Percentiles rank a stretch among this genome's conserved stretches.
Evolutionary conservation across 2,329 filamentous ascomycete species (phyloP).

Genomic region (Fusarium scirpi): DNA sequence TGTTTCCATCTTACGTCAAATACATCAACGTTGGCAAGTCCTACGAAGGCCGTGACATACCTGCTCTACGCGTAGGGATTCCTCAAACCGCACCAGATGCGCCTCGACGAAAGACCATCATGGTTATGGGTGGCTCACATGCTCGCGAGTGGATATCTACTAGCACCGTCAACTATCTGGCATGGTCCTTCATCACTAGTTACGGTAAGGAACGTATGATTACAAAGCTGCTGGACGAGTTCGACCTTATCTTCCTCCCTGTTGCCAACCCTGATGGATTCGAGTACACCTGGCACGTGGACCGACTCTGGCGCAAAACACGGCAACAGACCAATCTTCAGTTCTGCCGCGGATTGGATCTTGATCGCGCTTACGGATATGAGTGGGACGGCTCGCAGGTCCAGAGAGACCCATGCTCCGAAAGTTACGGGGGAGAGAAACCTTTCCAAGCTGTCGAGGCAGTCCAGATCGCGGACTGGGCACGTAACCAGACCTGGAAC

Average conservation of each 20-base stretch:
- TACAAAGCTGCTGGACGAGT: constrained; percentile 82
- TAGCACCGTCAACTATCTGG: constrained; percentile 89
- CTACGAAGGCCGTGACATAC: constrained; percentile 88
- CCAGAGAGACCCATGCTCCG: constrained; percentile 85
- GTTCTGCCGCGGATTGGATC: constrained; percentile 88
- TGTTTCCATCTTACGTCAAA: constrained; percentile 85
- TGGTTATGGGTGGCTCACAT: constrained; percentile 88
- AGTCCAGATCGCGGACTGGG: constrained; percentile 81
- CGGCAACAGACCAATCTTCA: constrained; percentile 83
- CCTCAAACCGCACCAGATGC: constrained; percentile 57
- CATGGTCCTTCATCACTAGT: constrained; percentile 86
- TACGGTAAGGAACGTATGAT: constrained; percentile 80
- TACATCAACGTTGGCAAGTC: constrained; percentile 84
- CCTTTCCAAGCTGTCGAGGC: constrained; percentile 89
- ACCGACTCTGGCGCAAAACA: constrained; percentile 96
- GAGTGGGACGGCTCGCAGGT: constrained; percentile 80
- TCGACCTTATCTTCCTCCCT: constrained; percentile 90
- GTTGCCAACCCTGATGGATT: constrained; percentile 95
- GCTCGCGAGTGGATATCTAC: constrained; percentile 97
- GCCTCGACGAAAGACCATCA: constrained; percentile 76
- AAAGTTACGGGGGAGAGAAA: constrained; percentile 85
- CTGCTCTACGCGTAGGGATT: constrained; percentile 80
- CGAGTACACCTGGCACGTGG: constrained; percentile 90
- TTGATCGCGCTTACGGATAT: constrained; percentile 88
- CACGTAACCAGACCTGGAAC: constrained; percentile 79